Evolutionary conservation across 768 basidiomycete genomes (phyloP).

Genomic region (Amyloporia xantha): DNA sequence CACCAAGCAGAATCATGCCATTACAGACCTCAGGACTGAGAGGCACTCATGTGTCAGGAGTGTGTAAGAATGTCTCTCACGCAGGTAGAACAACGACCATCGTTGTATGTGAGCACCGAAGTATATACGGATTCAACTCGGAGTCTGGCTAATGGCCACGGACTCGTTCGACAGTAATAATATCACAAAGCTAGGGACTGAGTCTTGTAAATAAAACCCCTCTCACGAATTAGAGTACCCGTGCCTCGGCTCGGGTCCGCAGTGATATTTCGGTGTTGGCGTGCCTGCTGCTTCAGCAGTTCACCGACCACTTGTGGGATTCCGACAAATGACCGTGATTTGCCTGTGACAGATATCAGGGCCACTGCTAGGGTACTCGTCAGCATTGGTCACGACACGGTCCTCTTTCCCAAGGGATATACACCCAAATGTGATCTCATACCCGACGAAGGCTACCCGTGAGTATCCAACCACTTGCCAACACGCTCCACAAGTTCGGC

Average conservation of each 20-base stretch:
- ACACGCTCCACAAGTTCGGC: slow-evolving; percentile 64
- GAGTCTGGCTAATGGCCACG: too few relatives aligned
- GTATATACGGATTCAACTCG: too few relatives aligned
- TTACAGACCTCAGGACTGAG: too few relatives aligned
- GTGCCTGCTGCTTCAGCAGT: background rate
- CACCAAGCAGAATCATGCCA: background rate
- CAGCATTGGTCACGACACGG: too few relatives aligned
- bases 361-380: too few relatives aligned
- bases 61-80: too few relatives aligned
- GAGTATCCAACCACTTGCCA: slow-evolving; percentile 49
- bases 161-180: too few relatives aligned
- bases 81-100: too few relatives aligned
- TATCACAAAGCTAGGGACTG: too few relatives aligned
- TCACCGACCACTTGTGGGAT: too few relatives aligned
- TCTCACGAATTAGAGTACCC: background rate
- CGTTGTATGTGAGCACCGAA: background rate
- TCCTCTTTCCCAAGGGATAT: background rate
- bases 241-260: background rate
- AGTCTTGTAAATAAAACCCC: background rate
- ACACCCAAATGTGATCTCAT: background rate
- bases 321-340: too few relatives aligned
- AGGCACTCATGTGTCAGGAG: background rate
- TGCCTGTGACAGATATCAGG: too few relatives aligned
- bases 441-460: slow-evolving; percentile 6
- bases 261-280: background rate